phyloP scores from a whole-genome alignment of 1,284 basidiomycete genomes.

The Ustilago trichophora region DNA sequence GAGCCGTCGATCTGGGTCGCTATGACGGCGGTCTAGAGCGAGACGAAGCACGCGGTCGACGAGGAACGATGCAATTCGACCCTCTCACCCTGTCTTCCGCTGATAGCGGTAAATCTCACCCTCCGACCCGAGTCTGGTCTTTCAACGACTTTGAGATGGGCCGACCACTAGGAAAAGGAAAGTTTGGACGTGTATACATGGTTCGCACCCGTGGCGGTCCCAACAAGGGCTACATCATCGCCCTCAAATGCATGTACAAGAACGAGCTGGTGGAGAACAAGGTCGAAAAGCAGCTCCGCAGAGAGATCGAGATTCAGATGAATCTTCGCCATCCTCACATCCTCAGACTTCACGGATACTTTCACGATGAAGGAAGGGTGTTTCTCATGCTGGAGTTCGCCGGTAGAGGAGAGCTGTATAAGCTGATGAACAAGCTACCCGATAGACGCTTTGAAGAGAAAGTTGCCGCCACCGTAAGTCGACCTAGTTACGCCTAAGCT shows the following conservation, averaged over 20 bases:
- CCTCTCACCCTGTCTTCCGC: constrained; percentile 30
- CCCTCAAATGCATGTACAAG: constrained; percentile 97
- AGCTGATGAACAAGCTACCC: constrained; percentile 80
- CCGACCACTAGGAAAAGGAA: constrained; percentile 93
- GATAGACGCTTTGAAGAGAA: constrained; percentile 84
- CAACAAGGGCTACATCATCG: constrained; percentile 79
- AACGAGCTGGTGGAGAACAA: constrained; percentile 87
- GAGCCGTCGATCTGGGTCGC: constrained; percentile 58
- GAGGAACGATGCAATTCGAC: constrained; percentile 42
- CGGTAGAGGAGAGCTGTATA: constrained; percentile 94
- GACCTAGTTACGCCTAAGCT: no score
- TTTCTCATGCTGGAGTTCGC: constrained; percentile 98
- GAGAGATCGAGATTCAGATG: constrained; percentile 99
- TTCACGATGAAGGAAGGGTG: constrained; percentile 97
- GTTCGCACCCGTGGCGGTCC: constrained; percentile 79
- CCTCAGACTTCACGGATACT: constrained; percentile 92
- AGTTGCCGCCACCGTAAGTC: constrained; percentile 74
- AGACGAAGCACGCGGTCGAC: constrained; percentile 63
- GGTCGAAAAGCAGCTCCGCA: constrained; percentile 80
- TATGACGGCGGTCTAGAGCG: constrained; percentile 67
- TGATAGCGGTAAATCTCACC: constrained; percentile 30
- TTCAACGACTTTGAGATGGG: constrained; percentile 92
- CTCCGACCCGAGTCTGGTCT: constrained; percentile 73
- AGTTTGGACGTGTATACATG: constrained; percentile 99
- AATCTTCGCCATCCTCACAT: constrained; percentile 96